phyloP scores from a whole-genome alignment of 805 yeast genomes.

The Zygotorulaspora chibaensis region DNA sequence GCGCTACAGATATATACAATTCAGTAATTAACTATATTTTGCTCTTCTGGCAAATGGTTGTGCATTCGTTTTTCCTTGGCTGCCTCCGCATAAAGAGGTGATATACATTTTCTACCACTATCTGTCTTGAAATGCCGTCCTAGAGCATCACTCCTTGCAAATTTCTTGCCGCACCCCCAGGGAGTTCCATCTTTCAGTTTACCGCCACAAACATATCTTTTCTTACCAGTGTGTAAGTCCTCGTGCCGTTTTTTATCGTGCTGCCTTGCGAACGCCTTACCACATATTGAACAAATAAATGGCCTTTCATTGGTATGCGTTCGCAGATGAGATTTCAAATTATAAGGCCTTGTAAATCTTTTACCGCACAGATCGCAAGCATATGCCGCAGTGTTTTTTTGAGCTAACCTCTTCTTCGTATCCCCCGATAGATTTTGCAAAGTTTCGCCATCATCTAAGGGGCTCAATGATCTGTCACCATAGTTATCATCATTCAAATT shows the following conservation, averaged over 20 bases:
- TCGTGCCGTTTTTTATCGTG: slow-evolving; percentile 78
- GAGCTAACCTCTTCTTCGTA: slow-evolving; percentile 16
- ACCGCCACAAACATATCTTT: slow-evolving; percentile 70
- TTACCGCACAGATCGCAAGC: slow-evolving; percentile 83
- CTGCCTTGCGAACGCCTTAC: slow-evolving; percentile 76
- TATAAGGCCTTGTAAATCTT: slow-evolving; percentile 87
- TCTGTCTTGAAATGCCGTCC: slow-evolving; percentile 78
- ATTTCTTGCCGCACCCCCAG: slow-evolving; percentile 81
- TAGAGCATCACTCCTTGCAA: slow-evolving; percentile 76
- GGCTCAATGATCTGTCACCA: slow-evolving; percentile 4
- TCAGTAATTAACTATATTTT: not conserved
- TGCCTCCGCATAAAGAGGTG: slow-evolving; percentile 62
- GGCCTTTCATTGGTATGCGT: slow-evolving; percentile 88
- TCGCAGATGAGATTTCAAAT: slow-evolving; percentile 82
- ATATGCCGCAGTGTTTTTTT: slow-evolving; percentile 30
- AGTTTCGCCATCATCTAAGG: slow-evolving; percentile 17
- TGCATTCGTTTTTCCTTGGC: slow-evolving; percentile 25
- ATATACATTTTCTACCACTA: slow-evolving; percentile 67
- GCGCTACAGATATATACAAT: not conserved
- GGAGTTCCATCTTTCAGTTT: slow-evolving; percentile 48
- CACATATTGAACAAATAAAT: slow-evolving; percentile 66
- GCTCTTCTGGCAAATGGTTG: not conserved
- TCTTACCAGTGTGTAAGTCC: slow-evolving; percentile 70
- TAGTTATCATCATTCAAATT: not conserved
- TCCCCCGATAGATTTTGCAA: slow-evolving; percentile 16